A percentile compares a stretch with the other conserved stretches of the same genome.
Evolutionary conservation across 106 monocot genomes (phyloP).

Genomic region (Dendrobium huoshanense): DNA sequence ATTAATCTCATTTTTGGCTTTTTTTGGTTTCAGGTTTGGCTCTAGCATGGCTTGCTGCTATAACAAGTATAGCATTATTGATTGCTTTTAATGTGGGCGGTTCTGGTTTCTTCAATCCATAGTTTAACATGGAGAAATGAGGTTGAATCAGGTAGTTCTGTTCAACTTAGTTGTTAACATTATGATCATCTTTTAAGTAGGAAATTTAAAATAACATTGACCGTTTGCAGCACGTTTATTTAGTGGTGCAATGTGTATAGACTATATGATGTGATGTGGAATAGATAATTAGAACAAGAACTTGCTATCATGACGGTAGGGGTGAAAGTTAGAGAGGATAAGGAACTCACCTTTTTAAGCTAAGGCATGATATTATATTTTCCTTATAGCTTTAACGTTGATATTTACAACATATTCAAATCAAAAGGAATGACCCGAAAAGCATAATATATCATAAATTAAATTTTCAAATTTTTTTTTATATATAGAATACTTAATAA

Average conservation of each 20-base stretch:
- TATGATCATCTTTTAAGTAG: neutral
- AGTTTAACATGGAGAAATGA: neutral
- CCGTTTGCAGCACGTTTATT: too few relatives aligned
- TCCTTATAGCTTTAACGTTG: neutral
- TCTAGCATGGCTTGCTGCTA: conserved; percentile 68
- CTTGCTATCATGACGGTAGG: neutral
- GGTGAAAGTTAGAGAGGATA: neutral
- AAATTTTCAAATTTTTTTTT: neutral
- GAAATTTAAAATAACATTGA: neutral
- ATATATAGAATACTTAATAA: neutral
- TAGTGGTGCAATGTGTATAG: too few relatives aligned
- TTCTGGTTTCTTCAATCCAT: conserved; percentile 81
- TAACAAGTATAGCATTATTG: conserved; percentile 70
- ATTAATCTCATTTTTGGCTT: neutral
- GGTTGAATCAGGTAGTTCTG: conserved; percentile 14
- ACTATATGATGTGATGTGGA: too few relatives aligned
- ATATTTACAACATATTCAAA: neutral
- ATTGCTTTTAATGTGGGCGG: conserved; percentile 59
- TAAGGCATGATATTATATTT: neutral
- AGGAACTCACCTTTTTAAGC: neutral
- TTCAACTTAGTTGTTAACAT: neutral
- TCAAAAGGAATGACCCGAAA: neutral
- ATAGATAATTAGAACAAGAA: too few relatives aligned
- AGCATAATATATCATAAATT: neutral
- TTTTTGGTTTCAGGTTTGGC: conserved; percentile 44